A percentile compares a stretch with the other conserved stretches of the same genome.
These are phyloP conservation scores for Cladophialophora exuberans DNA, from an alignment of 2,329 filamentous ascomycete genomes.

Conservation along the genomic window DNA sequence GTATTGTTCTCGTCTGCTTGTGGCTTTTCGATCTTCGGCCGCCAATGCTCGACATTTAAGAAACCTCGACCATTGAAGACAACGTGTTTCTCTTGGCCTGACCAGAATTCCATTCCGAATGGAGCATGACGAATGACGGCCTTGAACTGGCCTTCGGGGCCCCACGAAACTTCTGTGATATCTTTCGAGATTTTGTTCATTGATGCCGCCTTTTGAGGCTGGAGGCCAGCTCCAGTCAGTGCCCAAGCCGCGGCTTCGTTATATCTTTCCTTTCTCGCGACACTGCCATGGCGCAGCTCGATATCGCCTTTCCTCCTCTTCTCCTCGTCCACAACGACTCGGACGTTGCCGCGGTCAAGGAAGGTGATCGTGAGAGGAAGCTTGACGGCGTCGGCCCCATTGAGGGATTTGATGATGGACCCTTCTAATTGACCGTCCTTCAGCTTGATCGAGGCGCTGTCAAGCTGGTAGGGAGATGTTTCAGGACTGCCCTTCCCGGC, in stretches of 20 bases:
- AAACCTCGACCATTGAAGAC: slow-evolving; percentile 88
- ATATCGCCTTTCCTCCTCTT: slow-evolving; percentile 87
- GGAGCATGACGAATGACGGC: slow-evolving; percentile 82
- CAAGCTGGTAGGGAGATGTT: slow-evolving; percentile 79
- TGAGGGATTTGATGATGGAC: slow-evolving; percentile 77
- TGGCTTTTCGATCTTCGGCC: slow-evolving; percentile 72
- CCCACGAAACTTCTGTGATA: slow-evolving; percentile 74
- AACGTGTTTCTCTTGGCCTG: slow-evolving; percentile 79
- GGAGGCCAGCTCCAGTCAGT: slow-evolving; percentile 74
- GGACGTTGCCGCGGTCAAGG: slow-evolving; percentile 83
- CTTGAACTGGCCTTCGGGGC: slow-evolving; percentile 74
- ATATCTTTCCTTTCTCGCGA: slow-evolving; percentile 86
- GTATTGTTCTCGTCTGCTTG: slow-evolving; percentile 47
- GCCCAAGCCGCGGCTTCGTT: slow-evolving; percentile 88
- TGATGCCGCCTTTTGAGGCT: slow-evolving; percentile 71
- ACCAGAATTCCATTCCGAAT: slow-evolving; percentile 82
- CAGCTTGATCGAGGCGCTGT: slow-evolving; percentile 72
- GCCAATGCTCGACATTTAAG: slow-evolving; percentile 94
- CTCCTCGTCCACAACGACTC: slow-evolving; percentile 90
- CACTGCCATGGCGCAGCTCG: slow-evolving; percentile 80
- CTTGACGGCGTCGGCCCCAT: slow-evolving; percentile 68
- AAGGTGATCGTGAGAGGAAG: slow-evolving; percentile 87
- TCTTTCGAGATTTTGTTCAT: slow-evolving; percentile 60
- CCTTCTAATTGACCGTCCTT: slow-evolving; percentile 79
- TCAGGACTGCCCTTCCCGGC: slow-evolving; percentile 67